phyloP scores from a whole-genome alignment of 345 rosid genomes.

The Eucalyptus paniculata region DNA sequence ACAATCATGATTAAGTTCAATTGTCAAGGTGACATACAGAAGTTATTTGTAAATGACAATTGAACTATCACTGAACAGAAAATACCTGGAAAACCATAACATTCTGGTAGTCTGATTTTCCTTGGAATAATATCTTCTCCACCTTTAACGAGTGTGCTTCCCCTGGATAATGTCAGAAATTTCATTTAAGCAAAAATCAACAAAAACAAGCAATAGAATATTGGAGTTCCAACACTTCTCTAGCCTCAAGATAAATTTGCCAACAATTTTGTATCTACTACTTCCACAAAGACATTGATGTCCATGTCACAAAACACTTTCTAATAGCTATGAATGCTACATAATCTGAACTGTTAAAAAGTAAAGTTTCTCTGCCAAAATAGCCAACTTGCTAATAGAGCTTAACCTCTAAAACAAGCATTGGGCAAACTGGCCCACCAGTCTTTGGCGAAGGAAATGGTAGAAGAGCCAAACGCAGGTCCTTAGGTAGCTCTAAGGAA shows the following conservation, averaged over 20 bases:
- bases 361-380: neutral
- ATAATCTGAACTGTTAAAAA: neutral
- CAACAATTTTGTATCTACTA: neutral
- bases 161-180: slow-evolving; percentile 29
- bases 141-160: slow-evolving; percentile 95
- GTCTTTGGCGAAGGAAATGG: neutral
- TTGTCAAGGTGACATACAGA: neutral
- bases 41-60: neutral
- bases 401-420: neutral
- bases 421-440: neutral
- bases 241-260: neutral
- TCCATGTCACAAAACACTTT: neutral
- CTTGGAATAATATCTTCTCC: slow-evolving; percentile 69
- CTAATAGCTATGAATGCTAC: neutral
- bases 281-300: neutral
- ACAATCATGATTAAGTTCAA: neutral
- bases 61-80: neutral
- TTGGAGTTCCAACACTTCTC: neutral
- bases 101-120: slow-evolving; percentile 82
- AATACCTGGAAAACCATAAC: slow-evolving; percentile 89
- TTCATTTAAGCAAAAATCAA: neutral
- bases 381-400: neutral
- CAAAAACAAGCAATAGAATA: neutral
- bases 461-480: neutral
- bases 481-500: neutral